phyloP scores from a whole-genome alignment of 495 filamentous ascomycete genomes.

The Penicillium pulvis region DNA sequence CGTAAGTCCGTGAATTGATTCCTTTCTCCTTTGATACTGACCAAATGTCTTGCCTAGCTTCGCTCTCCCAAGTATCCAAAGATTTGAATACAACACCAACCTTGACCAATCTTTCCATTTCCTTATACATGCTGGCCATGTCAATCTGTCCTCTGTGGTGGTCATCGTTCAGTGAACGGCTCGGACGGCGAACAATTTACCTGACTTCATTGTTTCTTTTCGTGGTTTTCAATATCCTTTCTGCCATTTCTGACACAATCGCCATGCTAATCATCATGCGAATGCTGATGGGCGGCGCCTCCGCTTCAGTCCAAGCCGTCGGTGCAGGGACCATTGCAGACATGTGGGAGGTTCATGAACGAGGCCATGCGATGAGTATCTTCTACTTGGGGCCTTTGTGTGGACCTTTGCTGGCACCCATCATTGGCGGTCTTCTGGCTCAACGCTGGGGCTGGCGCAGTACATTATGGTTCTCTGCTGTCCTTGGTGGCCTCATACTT shows the following conservation, averaged over 20 bases:
- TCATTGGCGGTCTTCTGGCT: slow-evolving; percentile 79
- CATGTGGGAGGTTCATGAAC: slow-evolving; percentile 80
- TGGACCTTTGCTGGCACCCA: slow-evolving; percentile 82
- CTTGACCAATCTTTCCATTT: slow-evolving; percentile 79
- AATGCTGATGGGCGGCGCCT: slow-evolving; percentile 76
- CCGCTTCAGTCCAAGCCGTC: slow-evolving; percentile 87
- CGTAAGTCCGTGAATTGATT: slow-evolving; percentile 53
- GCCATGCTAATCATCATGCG: slow-evolving; percentile 86
- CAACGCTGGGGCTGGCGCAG: slow-evolving; percentile 77
- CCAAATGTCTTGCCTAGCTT: slow-evolving; percentile 49
- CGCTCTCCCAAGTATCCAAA: slow-evolving; percentile 66
- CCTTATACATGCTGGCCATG: slow-evolving; percentile 90
- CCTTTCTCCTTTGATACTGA: slow-evolving; percentile 1
- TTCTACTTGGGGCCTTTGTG: slow-evolving; percentile 92
- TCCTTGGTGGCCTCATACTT: slow-evolving; percentile 70
- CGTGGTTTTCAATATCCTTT: slow-evolving; percentile 72
- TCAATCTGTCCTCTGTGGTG: slow-evolving; percentile 93
- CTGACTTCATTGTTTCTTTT: slow-evolving; percentile 80
- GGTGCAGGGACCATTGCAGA: slow-evolving; percentile 93
- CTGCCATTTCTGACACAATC: slow-evolving; percentile 74
- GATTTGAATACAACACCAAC: slow-evolving; percentile 68
- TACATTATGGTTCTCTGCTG: slow-evolving; percentile 84
- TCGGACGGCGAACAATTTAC: slow-evolving; percentile 85
- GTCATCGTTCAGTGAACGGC: slow-evolving; percentile 84
- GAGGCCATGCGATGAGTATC: slow-evolving; percentile 86